These are phyloP conservation scores for Colletotrichum sp. DNA, from an alignment of 2,329 filamentous ascomycete species.

Conservation along the genomic window DNA sequence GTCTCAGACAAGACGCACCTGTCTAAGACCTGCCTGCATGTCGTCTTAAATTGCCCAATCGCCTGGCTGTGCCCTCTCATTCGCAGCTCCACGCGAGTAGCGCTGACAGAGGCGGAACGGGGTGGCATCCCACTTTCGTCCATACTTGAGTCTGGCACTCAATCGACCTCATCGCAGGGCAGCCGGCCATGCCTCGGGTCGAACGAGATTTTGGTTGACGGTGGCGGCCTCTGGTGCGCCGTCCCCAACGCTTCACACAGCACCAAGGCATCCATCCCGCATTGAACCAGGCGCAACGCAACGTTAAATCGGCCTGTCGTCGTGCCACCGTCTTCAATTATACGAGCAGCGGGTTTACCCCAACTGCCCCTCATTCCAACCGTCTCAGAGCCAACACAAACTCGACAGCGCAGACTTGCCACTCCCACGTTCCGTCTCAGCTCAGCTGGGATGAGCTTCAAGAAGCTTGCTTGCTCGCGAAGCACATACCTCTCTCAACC, in stretches of 20 bases:
- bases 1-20: constrained; percentile 12
- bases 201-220: not conserved
- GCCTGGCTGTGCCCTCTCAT: not conserved
- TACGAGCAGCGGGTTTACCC: not conserved
- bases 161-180: not conserved
- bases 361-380: not conserved
- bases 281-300: not conserved
- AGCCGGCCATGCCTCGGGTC: not conserved
- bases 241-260: not conserved
- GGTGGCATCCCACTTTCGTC: not conserved
- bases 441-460: not conserved
- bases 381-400: not conserved
- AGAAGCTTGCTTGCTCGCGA: not conserved
- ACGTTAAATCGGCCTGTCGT: not conserved
- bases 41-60: not conserved
- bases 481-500: not conserved
- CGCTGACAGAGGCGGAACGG: not conserved
- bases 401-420: not conserved
- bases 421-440: not conserved
- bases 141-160: not conserved
- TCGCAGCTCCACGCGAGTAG: not conserved
- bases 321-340: not conserved
- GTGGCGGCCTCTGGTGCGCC: not conserved
- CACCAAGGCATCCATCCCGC: not conserved
- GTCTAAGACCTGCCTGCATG: constrained; percentile 2